Conservation (phyloP, 2,329 filamentous ascomycete species). For the Pestalotiopsis sp. region DNA sequence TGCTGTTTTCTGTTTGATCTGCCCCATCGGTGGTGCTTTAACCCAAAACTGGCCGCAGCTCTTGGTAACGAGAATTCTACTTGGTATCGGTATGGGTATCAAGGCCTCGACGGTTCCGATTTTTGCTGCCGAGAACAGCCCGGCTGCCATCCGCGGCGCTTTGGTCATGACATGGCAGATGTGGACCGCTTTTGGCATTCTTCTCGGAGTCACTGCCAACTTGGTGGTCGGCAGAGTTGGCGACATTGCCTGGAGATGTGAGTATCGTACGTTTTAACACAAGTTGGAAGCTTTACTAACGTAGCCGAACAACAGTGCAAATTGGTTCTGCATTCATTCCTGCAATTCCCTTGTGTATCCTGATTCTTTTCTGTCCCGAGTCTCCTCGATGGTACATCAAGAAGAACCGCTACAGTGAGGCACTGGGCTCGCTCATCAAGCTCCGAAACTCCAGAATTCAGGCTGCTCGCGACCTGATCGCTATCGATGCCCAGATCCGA, state of each 20-base stretch:
- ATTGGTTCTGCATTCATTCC: conserved; percentile 28
- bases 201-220: conserved; percentile 60
- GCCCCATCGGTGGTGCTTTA: conserved; percentile 31
- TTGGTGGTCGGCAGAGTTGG: conserved; percentile 60
- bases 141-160: conserved; percentile 64
- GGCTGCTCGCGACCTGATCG: conserved; percentile 56
- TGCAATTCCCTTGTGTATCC: conserved; percentile 22
- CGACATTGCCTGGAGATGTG: conserved; percentile 36
- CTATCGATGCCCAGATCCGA: conserved; percentile 39
- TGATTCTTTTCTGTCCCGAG: conserved; percentile 42
- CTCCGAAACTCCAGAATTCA: conserved; percentile 55
- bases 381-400: conserved; percentile 53
- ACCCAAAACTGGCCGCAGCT: conserved; percentile 59
- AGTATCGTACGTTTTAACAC: conserved; percentile 5
- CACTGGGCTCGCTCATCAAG: conserved; percentile 46
- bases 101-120: conserved; percentile 62
- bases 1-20: conserved; percentile 19
- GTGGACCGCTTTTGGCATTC: conserved; percentile 54
- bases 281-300: conserved; percentile 6
- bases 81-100: conserved; percentile 70
- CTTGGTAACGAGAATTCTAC: conserved; percentile 67
- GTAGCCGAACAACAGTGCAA: conserved; percentile 19
- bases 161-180: conserved; percentile 73
- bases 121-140: conserved; percentile 70
- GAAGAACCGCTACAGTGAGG: conserved; percentile 46